Evolutionary conservation across 305 asterid species (phyloP).

Genomic region (Fraxinus platypoda): DNA sequence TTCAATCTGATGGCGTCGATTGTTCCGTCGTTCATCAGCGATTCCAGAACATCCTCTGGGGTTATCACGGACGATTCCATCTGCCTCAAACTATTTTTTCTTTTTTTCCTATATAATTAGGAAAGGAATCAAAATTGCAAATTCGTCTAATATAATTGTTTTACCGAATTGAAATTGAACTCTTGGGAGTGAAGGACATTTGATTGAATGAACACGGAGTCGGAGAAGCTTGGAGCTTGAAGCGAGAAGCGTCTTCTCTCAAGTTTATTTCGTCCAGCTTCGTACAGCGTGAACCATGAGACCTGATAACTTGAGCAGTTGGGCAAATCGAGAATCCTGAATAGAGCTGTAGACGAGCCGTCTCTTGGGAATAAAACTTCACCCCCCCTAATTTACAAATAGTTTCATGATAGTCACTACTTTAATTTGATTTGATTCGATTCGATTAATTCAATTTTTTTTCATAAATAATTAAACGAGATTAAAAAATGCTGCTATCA

Average conservation of each 20-base stretch:
- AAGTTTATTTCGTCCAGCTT: neutral
- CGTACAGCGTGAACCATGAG: neutral
- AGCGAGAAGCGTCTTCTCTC: neutral
- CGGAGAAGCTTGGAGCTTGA: neutral
- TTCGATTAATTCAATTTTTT: neutral
- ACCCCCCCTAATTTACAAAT: neutral
- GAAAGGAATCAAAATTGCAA: neutral
- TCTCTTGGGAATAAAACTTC: neutral
- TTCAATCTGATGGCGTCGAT: constrained; percentile 79
- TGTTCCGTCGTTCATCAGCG: constrained; percentile 89
- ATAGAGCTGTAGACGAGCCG: neutral
- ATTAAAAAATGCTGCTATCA: neutral
- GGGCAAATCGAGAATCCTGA: neutral
- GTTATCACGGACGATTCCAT: constrained; percentile 71
- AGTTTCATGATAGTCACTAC: neutral
- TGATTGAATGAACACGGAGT: neutral
- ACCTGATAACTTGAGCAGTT: neutral
- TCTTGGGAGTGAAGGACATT: neutral
- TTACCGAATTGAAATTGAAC: neutral
- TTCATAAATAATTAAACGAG: neutral
- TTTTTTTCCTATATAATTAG: neutral
- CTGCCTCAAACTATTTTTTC: neutral
- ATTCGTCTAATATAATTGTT: neutral
- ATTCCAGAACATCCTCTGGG: constrained; percentile 80
- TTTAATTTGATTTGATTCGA: neutral